Evolutionary conservation across 2,329 filamentous ascomycete species (phyloP).

Genomic region (Alternaria solani): DNA sequence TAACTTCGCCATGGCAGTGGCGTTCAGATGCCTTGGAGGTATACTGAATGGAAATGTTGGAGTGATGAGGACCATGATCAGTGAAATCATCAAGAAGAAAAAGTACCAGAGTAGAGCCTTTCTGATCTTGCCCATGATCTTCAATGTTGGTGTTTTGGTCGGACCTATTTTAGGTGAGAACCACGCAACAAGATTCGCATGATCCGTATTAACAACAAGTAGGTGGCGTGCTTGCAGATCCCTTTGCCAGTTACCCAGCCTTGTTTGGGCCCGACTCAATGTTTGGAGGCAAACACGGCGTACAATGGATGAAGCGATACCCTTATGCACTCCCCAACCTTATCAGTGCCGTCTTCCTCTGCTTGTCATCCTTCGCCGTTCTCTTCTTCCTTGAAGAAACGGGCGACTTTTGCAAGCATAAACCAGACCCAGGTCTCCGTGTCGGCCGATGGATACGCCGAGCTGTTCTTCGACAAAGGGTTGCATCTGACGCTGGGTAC

Average conservation of each 20-base stretch:
- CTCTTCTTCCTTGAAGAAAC: constrained; percentile 73
- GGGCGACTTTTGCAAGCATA: constrained; percentile 51
- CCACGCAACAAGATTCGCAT: too few relatives aligned
- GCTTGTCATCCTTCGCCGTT: constrained; percentile 62
- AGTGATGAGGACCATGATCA: constrained; percentile 77
- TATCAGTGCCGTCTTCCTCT: constrained; percentile 68
- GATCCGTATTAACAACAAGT: constrained; percentile 44
- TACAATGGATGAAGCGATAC: constrained; percentile 70
- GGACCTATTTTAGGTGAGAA: constrained; percentile 50
- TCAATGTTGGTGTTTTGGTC: constrained; percentile 65
- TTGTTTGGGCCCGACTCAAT: constrained; percentile 68
- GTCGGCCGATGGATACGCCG: constrained; percentile 51
- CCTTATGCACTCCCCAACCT: constrained; percentile 76
- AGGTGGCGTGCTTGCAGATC: constrained; percentile 74
- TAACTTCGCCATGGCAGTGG: constrained; percentile 67
- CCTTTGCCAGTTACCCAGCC: constrained; percentile 66
- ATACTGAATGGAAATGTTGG: constrained; percentile 76
- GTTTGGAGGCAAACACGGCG: constrained; percentile 65
- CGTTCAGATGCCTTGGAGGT: constrained; percentile 73
- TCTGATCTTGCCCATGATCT: constrained; percentile 70
- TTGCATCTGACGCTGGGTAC: constrained; percentile 40
- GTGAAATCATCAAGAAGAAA: constrained; percentile 75
- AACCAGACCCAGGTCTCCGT: constrained; percentile 52
- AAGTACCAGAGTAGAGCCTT: constrained; percentile 67
- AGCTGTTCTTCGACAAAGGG: constrained; percentile 41